phyloP scores from a whole-genome alignment of 805 yeast species.

The Candida mattraensis region DNA sequence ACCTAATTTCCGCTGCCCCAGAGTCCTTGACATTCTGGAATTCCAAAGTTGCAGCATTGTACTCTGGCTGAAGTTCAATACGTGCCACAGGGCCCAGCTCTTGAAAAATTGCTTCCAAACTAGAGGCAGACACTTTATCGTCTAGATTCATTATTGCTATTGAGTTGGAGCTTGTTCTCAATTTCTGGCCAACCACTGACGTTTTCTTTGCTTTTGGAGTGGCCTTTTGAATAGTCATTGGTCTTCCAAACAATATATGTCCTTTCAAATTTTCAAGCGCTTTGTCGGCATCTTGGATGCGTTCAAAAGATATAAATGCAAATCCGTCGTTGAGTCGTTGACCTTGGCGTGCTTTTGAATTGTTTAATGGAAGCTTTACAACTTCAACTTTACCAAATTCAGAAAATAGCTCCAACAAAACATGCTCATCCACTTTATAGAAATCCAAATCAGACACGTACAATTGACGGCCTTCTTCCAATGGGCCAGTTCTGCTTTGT shows the following conservation, averaged over 20 bases:
- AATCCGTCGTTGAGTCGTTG: conserved; percentile 54
- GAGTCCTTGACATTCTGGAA: conserved; percentile 43
- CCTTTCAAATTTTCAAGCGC: conserved; percentile 45
- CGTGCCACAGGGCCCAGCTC: conserved; percentile 39
- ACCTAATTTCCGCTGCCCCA: conserved; percentile 48
- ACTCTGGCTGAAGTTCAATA: conserved; percentile 46
- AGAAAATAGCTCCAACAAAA: conserved; percentile 42
- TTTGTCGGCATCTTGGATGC: conserved; percentile 42
- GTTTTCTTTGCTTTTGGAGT: conserved; percentile 23
- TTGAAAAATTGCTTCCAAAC: conserved; percentile 32
- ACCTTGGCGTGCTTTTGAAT: conserved; percentile 31
- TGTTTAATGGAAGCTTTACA: conserved; percentile 46
- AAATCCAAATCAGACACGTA: conserved; percentile 55
- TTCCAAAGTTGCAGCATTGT: conserved; percentile 50
- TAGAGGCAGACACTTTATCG: conserved; percentile 39
- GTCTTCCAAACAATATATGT: conserved; percentile 44
- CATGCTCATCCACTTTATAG: conserved; percentile 37
- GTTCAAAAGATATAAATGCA: conserved; percentile 58
- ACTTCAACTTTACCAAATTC: conserved; percentile 54
- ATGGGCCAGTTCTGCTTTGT: conserved; percentile 42
- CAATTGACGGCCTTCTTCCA: conserved; percentile 57
- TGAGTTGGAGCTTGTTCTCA: no score
- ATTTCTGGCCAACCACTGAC: conserved; percentile 4
- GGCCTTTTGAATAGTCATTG: conserved; percentile 49
- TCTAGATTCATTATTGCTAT: conserved; percentile 31